These are phyloP conservation scores for Candida silvicultrix DNA, from an alignment of 805 yeast species.

Conservation along the genomic window DNA sequence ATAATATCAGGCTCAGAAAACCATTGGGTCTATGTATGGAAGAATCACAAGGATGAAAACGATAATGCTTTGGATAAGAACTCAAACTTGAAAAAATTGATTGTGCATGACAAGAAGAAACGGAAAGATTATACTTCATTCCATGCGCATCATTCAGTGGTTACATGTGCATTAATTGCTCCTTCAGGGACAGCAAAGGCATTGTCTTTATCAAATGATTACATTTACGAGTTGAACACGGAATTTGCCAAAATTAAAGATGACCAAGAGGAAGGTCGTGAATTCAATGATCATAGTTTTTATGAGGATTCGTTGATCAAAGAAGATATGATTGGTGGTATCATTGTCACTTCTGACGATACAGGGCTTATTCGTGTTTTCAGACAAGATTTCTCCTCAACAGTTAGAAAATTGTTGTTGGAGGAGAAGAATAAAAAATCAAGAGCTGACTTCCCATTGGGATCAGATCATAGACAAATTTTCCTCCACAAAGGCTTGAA, in stretches of 20 bases:
- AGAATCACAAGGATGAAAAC: slow-evolving; percentile 26
- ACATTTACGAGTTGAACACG: slow-evolving; percentile 56
- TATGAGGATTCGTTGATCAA: slow-evolving; percentile 16
- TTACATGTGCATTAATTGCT: slow-evolving; percentile 74
- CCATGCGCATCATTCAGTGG: slow-evolving; percentile 69
- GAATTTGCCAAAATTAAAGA: slow-evolving; percentile 18
- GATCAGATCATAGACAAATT: not conserved
- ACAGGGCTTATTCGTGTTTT: slow-evolving; percentile 69
- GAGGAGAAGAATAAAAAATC: slow-evolving; percentile 8
- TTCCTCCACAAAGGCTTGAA: slow-evolving; percentile 11
- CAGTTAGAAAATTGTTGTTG: slow-evolving; percentile 31
- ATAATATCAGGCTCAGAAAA: slow-evolving; percentile 83
- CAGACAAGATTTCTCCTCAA: slow-evolving; percentile 68
- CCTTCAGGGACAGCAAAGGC: slow-evolving; percentile 62
- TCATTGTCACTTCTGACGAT: slow-evolving; percentile 73
- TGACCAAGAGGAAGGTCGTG: slow-evolving; percentile 11
- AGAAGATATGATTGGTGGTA: slow-evolving; percentile 31
- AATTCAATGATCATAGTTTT: not conserved
- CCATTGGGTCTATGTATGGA: slow-evolving; percentile 84
- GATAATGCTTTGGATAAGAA: slow-evolving; percentile 8
- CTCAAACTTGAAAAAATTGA: slow-evolving; percentile 7
- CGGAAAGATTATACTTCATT: slow-evolving; percentile 61
- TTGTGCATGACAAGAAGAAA: slow-evolving; percentile 26
- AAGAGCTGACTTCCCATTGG: not conserved
- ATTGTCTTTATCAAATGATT: slow-evolving; percentile 70